These are phyloP conservation scores for Sporopachydermia quercuum DNA, from an alignment of 805 yeast species.

Conservation along the genomic window DNA sequence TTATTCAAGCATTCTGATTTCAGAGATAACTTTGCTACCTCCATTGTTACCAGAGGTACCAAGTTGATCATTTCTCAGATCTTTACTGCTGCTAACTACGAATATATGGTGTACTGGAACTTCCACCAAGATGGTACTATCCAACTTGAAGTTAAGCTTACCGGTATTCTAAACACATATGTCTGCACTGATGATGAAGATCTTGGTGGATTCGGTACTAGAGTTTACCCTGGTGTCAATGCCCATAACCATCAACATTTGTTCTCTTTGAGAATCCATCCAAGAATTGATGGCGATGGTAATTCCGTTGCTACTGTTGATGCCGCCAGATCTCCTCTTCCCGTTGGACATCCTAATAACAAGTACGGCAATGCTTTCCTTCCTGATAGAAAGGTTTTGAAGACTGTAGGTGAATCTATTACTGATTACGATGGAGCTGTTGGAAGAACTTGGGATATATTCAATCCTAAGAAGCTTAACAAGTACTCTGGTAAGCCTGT, in stretches of 20 bases:
- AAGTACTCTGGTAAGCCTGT: conserved; percentile 62
- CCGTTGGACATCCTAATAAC: conserved; percentile 54
- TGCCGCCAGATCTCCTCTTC: conserved; percentile 42
- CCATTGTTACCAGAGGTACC: conserved; percentile 62
- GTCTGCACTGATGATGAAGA: conserved; percentile 49
- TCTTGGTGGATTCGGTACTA: conserved; percentile 65
- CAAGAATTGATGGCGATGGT: conserved; percentile 68
- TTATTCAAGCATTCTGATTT: conserved; percentile 73
- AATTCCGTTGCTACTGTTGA: conserved; percentile 61
- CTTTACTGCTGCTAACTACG: conserved; percentile 79
- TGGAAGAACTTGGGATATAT: conserved; percentile 33
- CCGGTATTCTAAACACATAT: conserved; percentile 72
- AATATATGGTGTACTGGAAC: conserved; percentile 72
- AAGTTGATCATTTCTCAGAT: conserved; percentile 63
- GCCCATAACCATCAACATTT: conserved; percentile 84
- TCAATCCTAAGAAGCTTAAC: conserved; percentile 55
- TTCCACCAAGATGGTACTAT: conserved; percentile 77
- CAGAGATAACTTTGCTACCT: conserved; percentile 64
- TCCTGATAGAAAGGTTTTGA: conserved; percentile 49
- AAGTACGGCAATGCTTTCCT: conserved; percentile 68
- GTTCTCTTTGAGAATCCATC: conserved; percentile 64
- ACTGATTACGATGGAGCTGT: conserved; percentile 47
- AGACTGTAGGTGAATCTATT: conserved; percentile 51
- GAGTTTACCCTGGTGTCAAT: conserved; percentile 64
- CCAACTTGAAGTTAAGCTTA: conserved; percentile 62